Evolutionary conservation across 768 basidiomycete species (phyloP).

Genomic region (Kwoniella botswanensis): DNA sequence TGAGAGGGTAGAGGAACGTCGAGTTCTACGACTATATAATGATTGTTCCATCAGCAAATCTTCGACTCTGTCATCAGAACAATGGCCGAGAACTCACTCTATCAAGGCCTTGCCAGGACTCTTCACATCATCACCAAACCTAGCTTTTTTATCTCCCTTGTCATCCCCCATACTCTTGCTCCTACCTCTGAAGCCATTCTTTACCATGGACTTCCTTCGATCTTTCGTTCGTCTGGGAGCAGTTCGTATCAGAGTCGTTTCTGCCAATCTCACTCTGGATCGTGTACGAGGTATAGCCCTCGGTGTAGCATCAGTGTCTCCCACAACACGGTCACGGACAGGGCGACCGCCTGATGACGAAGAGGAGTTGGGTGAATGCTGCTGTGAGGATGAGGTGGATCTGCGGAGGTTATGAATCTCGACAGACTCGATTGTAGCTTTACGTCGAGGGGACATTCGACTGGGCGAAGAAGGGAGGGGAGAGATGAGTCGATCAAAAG

Average conservation of each 20-base stretch:
- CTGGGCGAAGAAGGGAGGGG: constrained; percentile 22
- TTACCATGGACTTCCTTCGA: constrained; percentile 1
- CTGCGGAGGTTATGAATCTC: constrained; percentile 6
- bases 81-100: constrained; percentile 25
- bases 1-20: constrained; percentile 43
- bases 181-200: constrained; percentile 15
- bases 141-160: constrained; percentile 39
- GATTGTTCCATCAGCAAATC: background rate
- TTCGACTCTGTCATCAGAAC: background rate
- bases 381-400: constrained; percentile 21
- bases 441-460: constrained; percentile 19
- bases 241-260: constrained; percentile 21
- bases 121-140: constrained; percentile 47
- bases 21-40: constrained; percentile 13
- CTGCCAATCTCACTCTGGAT: constrained; percentile 24
- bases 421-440: constrained; percentile 9
- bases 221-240: constrained; percentile 23
- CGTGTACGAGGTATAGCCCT: constrained; percentile 32
- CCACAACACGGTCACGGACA: background rate
- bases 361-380: constrained; percentile 27
- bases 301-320: constrained; percentile 40
- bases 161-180: constrained; percentile 31
- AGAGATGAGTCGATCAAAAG: constrained; percentile 20
- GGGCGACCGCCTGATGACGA: constrained; percentile 14
- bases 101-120: constrained; percentile 41